These are phyloP conservation scores for Globisporangium megalacanthum DNA, from an alignment of 352 stramenopile species.

Conservation along the genomic window DNA sequence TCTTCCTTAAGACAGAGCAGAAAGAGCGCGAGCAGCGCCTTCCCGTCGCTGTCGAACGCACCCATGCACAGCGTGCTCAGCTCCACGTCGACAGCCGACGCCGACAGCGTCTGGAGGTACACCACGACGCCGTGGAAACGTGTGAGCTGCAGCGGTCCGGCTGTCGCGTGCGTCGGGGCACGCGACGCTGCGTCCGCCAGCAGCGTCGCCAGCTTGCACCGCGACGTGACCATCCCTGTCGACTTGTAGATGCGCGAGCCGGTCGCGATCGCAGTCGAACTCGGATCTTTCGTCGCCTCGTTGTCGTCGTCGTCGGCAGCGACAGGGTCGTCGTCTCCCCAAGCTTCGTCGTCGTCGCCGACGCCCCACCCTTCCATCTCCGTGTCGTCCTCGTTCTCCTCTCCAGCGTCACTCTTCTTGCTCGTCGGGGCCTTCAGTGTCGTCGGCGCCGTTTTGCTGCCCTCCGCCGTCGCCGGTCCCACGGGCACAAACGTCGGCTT, in stretches of 20 bases:
- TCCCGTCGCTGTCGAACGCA: conserved; percentile 72
- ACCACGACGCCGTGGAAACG: conserved; percentile 38
- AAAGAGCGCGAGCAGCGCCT: conserved; percentile 56
- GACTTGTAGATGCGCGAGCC: conserved; percentile 71
- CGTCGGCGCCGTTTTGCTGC: background rate
- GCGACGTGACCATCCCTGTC: conserved; percentile 58
- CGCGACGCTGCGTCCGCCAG: conserved; percentile 25
- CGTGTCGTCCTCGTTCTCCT: conserved; percentile 17
- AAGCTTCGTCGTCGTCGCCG: conserved; percentile 52
- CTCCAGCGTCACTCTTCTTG: conserved; percentile 9
- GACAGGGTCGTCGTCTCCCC: conserved; percentile 41
- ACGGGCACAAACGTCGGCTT: conserved; percentile 71
- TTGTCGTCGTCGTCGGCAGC: conserved; percentile 28
- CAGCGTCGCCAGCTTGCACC: conserved; percentile 64
- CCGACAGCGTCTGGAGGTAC: conserved; percentile 75
- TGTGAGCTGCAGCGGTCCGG: conserved; percentile 20
- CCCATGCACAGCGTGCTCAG: conserved; percentile 83
- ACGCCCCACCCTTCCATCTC: conserved; percentile 66
- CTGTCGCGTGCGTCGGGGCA: conserved; percentile 10
- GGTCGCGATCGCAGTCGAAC: conserved; percentile 6
- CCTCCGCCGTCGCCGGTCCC: conserved; percentile 11
- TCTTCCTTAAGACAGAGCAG: conserved; percentile 49
- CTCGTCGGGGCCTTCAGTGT: background rate
- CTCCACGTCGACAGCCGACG: conserved; percentile 71
- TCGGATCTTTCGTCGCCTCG: conserved; percentile 6